Evolutionary conservation across 305 asterid genomes (phyloP).

Genomic region (Solanum chacoense): DNA sequence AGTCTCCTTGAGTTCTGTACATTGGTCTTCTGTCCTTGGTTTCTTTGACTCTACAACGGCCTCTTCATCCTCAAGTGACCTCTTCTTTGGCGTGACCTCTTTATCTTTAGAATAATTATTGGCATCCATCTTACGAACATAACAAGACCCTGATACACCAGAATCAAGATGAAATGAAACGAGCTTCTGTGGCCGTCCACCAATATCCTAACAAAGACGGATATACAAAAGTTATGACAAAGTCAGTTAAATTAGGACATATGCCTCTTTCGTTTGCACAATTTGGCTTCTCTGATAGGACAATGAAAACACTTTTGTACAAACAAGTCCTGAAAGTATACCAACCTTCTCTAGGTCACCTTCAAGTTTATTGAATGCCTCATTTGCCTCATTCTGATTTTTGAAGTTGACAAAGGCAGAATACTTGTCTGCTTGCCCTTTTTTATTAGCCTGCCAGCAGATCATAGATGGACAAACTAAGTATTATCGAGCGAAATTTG

Average conservation of each 20-base stretch:
- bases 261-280: not conserved
- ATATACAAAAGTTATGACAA: not conserved
- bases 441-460: slow-evolving; percentile 41
- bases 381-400: slow-evolving; percentile 49
- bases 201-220: slow-evolving; percentile 42
- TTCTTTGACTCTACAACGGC: slow-evolving; percentile 30
- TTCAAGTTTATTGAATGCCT: slow-evolving; percentile 51
- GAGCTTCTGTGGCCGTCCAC: slow-evolving; percentile 57
- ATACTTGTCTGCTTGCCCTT: slow-evolving; percentile 17
- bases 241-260: not conserved
- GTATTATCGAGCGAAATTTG: not conserved
- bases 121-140: slow-evolving; percentile 37
- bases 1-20: slow-evolving; percentile 12
- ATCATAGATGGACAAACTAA: not conserved
- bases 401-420: slow-evolving; percentile 46
- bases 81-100: slow-evolving; percentile 28
- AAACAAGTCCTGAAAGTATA: not conserved
- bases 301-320: not conserved
- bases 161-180: slow-evolving; percentile 43
- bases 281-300: not conserved
- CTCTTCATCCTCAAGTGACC: slow-evolving; percentile 36
- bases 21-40: slow-evolving; percentile 19
- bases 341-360: slow-evolving; percentile 54
- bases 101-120: slow-evolving; percentile 1
- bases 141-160: slow-evolving; percentile 34